Conservation (phyloP, 2,329 filamentous ascomycete genomes). For the Colletotrichum tanaceti region DNA sequence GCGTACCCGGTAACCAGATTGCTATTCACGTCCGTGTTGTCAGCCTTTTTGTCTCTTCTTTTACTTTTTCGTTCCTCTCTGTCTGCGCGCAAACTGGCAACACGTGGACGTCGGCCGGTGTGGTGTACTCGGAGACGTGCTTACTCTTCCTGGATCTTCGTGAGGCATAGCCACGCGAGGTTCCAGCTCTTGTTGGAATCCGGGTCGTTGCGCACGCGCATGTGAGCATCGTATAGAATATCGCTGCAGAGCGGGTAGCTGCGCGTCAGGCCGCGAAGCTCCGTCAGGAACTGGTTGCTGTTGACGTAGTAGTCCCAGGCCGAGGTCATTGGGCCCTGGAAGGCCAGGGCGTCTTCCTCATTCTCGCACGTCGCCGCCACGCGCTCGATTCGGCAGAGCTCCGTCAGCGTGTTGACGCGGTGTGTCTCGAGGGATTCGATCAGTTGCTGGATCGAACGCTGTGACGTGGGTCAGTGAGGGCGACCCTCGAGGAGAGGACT, state of each 20-base stretch:
- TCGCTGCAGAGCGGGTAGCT: constrained; percentile 76
- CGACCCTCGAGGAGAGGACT: neutral
- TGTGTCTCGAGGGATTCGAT: constrained; percentile 73
- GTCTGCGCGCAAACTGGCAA: neutral
- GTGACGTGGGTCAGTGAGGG: constrained; percentile 2
- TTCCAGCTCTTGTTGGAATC: constrained; percentile 79
- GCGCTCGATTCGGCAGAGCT: constrained; percentile 77
- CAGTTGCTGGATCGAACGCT: constrained; percentile 61
- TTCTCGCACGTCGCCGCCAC: constrained; percentile 68
- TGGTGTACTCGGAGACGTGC: constrained; percentile 45
- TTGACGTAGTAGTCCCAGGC: constrained; percentile 80
- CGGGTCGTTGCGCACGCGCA: constrained; percentile 71
- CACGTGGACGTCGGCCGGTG: too few relatives aligned
- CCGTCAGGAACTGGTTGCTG: constrained; percentile 75
- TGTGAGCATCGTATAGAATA: constrained; percentile 73
- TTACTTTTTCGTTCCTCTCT: too few relatives aligned
- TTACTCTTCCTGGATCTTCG: constrained; percentile 74
- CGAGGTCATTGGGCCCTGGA: constrained; percentile 73
- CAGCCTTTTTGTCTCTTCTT: neutral
- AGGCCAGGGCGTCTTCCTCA: constrained; percentile 68
- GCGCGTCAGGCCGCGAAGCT: constrained; percentile 74
- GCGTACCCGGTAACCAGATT: constrained; percentile 72
- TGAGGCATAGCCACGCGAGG: constrained; percentile 77
- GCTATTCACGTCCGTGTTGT: constrained; percentile 49
- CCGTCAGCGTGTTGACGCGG: constrained; percentile 78